Evolutionary conservation across 1,284 basidiomycete genomes (phyloP).

Genomic region (Cystobasidium sp.): DNA sequence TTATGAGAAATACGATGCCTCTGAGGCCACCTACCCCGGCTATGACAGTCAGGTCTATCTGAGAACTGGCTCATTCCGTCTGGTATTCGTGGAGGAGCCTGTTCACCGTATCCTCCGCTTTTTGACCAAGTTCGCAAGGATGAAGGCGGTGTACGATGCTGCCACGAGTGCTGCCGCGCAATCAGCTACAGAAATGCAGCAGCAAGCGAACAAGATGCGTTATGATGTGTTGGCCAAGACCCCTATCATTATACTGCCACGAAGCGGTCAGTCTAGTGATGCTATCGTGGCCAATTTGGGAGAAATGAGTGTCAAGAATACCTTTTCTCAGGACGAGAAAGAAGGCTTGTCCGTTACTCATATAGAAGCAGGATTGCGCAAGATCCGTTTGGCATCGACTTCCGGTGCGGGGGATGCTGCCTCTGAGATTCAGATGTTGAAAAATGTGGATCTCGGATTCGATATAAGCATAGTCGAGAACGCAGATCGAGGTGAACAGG

Average conservation of each 20-base stretch:
- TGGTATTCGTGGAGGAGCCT: conserved; percentile 86
- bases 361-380: conserved; percentile 77
- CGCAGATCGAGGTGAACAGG: conserved; percentile 58
- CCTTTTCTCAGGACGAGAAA: conserved; percentile 65
- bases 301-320: conserved; percentile 83
- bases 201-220: conserved; percentile 70
- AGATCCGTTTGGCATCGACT: conserved; percentile 81
- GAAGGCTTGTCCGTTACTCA: conserved; percentile 60
- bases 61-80: conserved; percentile 85
- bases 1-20: conserved; percentile 86
- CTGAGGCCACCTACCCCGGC: conserved; percentile 69
- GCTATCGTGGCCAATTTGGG: conserved; percentile 81
- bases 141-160: conserved; percentile 95
- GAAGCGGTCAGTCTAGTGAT: conserved; percentile 71
- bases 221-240: conserved; percentile 90
- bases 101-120: conserved; percentile 85
- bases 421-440: conserved; percentile 77
- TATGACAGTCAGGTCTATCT: conserved; percentile 86
- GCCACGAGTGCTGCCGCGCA: conserved; percentile 91
- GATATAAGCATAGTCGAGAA: conserved; percentile 69
- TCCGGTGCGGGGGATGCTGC: conserved; percentile 63
- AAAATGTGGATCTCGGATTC: conserved; percentile 82
- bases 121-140: conserved; percentile 80
- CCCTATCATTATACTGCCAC: conserved; percentile 89
- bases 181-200: conserved; percentile 73